A percentile compares a stretch with the other conserved stretches of the same genome.
Evolutionary conservation across 2,329 filamentous ascomycete genomes (phyloP).

Genomic region (Xylaria polymorpha): DNA sequence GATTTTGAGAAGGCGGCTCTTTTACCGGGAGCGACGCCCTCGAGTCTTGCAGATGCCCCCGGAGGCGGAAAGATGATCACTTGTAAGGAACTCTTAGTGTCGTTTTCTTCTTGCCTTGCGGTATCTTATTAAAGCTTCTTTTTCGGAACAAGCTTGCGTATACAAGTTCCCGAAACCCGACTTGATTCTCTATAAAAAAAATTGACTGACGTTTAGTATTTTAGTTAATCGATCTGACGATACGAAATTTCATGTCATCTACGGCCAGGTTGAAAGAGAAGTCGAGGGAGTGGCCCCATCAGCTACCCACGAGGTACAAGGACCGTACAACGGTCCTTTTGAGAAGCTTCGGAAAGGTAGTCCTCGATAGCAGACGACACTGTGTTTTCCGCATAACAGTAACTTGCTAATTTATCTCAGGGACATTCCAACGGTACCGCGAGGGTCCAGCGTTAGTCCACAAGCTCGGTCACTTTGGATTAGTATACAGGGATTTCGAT

Average conservation of each 20-base stretch:
- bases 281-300: slow-evolving; percentile 25
- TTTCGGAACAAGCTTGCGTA: background rate
- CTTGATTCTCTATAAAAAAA: background rate
- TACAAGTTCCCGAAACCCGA: no score
- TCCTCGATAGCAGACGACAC: no score
- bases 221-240: slow-evolving; percentile 51
- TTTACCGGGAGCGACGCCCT: slow-evolving; percentile 53
- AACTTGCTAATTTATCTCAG: slow-evolving; percentile 19
- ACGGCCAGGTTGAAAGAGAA: slow-evolving; percentile 41
- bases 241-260: slow-evolving; percentile 45
- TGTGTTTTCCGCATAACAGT: background rate
- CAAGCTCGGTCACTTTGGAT: slow-evolving; percentile 50
- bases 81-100: slow-evolving; percentile 12
- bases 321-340: slow-evolving; percentile 39
- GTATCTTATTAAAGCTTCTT: background rate
- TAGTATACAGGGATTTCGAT: slow-evolving; percentile 50
- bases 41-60: slow-evolving; percentile 55
- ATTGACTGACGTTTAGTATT: background rate
- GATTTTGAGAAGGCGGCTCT: slow-evolving; percentile 54
- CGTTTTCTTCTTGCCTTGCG: background rate
- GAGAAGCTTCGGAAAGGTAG: slow-evolving; percentile 38
- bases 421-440: slow-evolving; percentile 47
- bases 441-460: slow-evolving; percentile 50
- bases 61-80: slow-evolving; percentile 57
- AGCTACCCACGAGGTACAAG: slow-evolving; percentile 38